Evolutionary conservation across 768 basidiomycete species (phyloP), one percentile per base, ranked within the genome.

Genomic region (Lactifluus pinguis): DNA sequence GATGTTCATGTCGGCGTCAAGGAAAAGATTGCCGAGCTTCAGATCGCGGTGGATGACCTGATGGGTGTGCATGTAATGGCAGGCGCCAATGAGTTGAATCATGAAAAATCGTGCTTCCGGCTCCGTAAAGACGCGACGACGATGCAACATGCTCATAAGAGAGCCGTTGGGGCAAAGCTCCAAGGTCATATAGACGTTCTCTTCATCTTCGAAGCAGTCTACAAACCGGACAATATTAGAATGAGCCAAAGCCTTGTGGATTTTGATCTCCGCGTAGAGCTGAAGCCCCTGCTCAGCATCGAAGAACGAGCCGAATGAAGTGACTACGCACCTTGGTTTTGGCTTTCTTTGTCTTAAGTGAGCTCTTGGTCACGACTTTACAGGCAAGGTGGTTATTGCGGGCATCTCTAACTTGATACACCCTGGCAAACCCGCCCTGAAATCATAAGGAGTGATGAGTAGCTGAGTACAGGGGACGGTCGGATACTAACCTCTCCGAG

Each of bases 221-320:
- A 86, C 79, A 72, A 98, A 98, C 11, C 76, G 74, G 54, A 98
- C 94, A 64, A 99, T 92, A 72, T 99, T 95, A 17, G 93, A 90
- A 67, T 98, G 95, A 29, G 83, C 74, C 50, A 99, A 81, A 14
- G 91, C 86, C 62, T 87, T 85, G 73, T 99, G 95, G 51, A 99
- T 92, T 78, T 95, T 97, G 69, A 99, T 99, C 79, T 99, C 95
- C 62, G 95, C 95, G 69, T 94, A 99, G 49, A 99, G 83, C 95
- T 98, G 58, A 6, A 29, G 19, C 44, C 15, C 14, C 3, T 13
- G 29, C 15, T 53, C 48, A 58, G 42, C 32, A 11, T 57, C 32
- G 1, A 21, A 19, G 30, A 36, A 9, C 1, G 3, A 15, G 7
- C 14, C 11, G 19, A 17, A 15, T 1, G 19, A 4, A 49, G 6